Conservation (phyloP, 257 asterid species). For the Forsythia viridissima region DNA sequence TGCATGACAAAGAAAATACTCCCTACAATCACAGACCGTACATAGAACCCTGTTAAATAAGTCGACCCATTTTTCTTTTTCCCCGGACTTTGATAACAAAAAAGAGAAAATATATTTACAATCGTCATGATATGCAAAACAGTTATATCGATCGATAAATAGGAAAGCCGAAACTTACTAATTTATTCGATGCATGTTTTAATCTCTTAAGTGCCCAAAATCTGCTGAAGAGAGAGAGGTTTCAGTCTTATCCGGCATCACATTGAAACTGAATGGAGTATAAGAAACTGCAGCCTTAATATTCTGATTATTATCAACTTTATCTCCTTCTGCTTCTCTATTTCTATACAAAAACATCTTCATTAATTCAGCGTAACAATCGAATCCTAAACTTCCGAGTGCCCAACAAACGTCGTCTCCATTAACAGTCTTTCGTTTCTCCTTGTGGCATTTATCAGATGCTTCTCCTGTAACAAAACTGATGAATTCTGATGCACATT, state of each 20-base stretch:
- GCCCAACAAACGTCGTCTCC: slow-evolving; percentile 65
- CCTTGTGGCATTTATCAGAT: slow-evolving; percentile 49
- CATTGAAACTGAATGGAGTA: slow-evolving; percentile 10
- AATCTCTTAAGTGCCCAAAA: not conserved
- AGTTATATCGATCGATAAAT: too few relatives aligned
- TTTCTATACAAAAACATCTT: slow-evolving; percentile 39
- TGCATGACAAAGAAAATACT: too few relatives aligned
- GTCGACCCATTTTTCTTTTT: too few relatives aligned
- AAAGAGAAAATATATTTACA: too few relatives aligned
- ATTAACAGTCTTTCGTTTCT: slow-evolving; percentile 56
- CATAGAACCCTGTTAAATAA: too few relatives aligned
- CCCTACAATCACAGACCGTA: too few relatives aligned
- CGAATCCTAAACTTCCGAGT: slow-evolving; percentile 48
- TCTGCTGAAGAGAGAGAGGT: not conserved
- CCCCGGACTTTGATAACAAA: too few relatives aligned
- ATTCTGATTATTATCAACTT: slow-evolving; percentile 30
- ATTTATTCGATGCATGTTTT: not conserved
- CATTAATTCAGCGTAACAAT: slow-evolving; percentile 40
- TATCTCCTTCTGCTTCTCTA: slow-evolving; percentile 56
- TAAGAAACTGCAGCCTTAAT: slow-evolving; percentile 16
- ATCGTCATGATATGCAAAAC: too few relatives aligned
- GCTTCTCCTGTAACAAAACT: slow-evolving; percentile 68
- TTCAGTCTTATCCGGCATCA: slow-evolving; percentile 18
- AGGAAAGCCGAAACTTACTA: not conserved
- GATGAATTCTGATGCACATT: slow-evolving; percentile 61